Evolutionary conservation across 2,329 filamentous ascomycete species (phyloP), one percentile per base, ranked within the genome.

Genomic region (Trichoderma simmonsii): DNA sequence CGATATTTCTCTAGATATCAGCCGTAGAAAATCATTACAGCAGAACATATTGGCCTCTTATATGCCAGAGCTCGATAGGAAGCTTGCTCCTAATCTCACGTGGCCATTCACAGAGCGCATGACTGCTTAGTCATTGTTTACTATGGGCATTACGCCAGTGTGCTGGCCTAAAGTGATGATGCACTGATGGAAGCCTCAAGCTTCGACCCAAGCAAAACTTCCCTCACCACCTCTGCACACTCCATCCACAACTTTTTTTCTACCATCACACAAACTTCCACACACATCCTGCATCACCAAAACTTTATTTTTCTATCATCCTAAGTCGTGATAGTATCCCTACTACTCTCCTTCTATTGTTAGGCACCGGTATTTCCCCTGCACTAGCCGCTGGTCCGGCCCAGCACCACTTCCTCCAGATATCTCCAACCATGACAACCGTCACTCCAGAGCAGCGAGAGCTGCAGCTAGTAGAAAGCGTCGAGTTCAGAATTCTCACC

Each of bases 391-490:
- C 59, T 59, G 43, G 59, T 60, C 32, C 60, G 18, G 60, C 67
- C 36, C 56, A 69, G 65, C 39, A 43, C 18, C 43, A 68, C 66
- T 12, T 12, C 26, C 54, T 54, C 56, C 24, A 34, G 28, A 51
- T 39, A 54, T 54, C 67, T 24, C 1, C 39, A 61, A 26, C 28
- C 73, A 85, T 85, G 83, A 77, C 83, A 30, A 73, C 76, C 32
- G 68, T 77, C 30, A 79, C 84, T 12, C 77, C 83, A 6, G 90
- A 92, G 81, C 86, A 92, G 81, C 89, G 91, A 74, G 94, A 97
- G 86, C 86, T 97, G 75, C 89, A 90, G 75, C 88, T 98, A 73
- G 89, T 97, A 67, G 92, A 93, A 77, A 95, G 93, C 79, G 92
- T 97, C 60, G 94, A 97, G 81, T 89, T 96, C 78, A 89, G 91